Base-by-base conservation (phyloP, 345 rosid species). In the Capsella bursapastoris region DNA sequence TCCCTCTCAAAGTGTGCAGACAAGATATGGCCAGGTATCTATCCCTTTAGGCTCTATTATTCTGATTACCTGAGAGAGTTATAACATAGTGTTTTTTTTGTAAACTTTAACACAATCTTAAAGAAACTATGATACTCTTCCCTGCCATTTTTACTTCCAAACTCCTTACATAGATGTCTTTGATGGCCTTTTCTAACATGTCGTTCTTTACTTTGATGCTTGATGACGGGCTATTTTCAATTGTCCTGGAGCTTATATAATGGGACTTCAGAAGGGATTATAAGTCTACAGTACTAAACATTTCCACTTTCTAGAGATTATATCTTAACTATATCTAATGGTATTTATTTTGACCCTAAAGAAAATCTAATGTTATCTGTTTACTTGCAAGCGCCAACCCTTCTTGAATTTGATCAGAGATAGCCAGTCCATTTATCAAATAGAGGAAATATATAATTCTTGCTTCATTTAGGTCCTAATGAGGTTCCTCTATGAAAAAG, bases 11-110 rank as follows among this genome's bases (percentile, higher is more conserved):
- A 86, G 81, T 67, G 74, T 74, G 28, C 82, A 72, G 78, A 70
- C 86, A 83, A 83, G 90, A 64, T 78, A 59, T 74, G 82, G 80
- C 65, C 89, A 85, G 94, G 98, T 92, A 86, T 28, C 5, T 55
- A 6, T 69, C 80, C 67, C 32, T 65, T 9, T 45, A 29, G 65
- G 25, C 22, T 66, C 12, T n/a, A 44, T 45, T 15, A 31, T 66
- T 65, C 18, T 56, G 60, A 41, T 40, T 37, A 73, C 58, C 51
- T 65, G 12, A 27, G 16, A 55, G 31, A n/a, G 29, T 62, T 61
- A n/a, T 55, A 44, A 56, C 45, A 44, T 31, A 51, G 48, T 14
- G 12, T 50, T 64, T 18, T 14, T 16, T 5, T 60, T 61, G 25
- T 51, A 22, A 32, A 10, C 57, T 56, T 64, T 7, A 72, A 57